These are phyloP conservation scores for Jasminum sambac DNA, from an alignment of 257 asterid genomes.

Conservation along the genomic window DNA sequence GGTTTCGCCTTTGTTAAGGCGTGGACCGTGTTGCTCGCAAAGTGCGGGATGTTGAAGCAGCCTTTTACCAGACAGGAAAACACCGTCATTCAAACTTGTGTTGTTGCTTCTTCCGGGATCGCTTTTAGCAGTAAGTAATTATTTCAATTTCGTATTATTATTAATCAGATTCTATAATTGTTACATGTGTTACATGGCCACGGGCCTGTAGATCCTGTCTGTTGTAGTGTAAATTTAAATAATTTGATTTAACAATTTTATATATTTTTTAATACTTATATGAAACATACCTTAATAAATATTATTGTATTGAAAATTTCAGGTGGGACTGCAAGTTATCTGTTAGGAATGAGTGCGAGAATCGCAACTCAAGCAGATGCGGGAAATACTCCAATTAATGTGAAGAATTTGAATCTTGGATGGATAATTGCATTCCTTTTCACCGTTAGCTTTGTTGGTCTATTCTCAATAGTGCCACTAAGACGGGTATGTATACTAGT, in stretches of 20 bases:
- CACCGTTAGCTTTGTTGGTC: conserved; percentile 71
- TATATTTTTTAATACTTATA: no score
- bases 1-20: conserved; percentile 57
- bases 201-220: no score
- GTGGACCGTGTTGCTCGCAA: conserved; percentile 34
- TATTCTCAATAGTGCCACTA: conserved; percentile 73
- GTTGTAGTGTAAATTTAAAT: no score
- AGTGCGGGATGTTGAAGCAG: conserved; percentile 50
- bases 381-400: conserved; percentile 51
- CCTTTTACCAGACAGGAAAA: conserved; percentile 79
- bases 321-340: conserved; percentile 84
- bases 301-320: background rate
- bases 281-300: no score
- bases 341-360: conserved; percentile 60
- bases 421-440: conserved; percentile 69
- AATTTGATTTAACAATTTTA: no score
- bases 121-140: conserved; percentile 64
- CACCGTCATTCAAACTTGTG: conserved; percentile 69
- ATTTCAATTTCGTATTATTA: background rate
- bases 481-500: conserved; percentile 56
- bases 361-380: conserved; percentile 51
- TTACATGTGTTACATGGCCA: background rate
- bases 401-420: conserved; percentile 49
- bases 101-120: conserved; percentile 76
- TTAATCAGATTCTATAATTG: background rate